A percentile compares a stretch with the other conserved stretches of the same genome.
Conservation (phyloP, 2,329 filamentous ascomycete genomes). For the Xylaria sp. region DNA sequence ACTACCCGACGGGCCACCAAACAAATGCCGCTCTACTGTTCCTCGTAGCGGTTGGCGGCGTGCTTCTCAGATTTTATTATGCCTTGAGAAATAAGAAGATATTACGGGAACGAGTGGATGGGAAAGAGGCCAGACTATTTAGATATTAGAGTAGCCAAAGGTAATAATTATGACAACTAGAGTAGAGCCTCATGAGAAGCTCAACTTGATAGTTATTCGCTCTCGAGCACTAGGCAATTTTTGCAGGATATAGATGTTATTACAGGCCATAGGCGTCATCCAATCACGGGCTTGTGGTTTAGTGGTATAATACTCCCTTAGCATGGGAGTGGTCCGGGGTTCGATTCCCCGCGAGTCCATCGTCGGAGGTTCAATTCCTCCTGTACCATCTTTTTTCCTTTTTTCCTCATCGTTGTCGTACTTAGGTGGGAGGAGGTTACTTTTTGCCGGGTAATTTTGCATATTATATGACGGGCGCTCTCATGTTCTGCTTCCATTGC, state of each 20-base stretch:
- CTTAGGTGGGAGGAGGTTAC: no score
- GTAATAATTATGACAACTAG: background rate
- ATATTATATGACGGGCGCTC: no score
- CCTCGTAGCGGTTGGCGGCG: slow-evolving; percentile 43
- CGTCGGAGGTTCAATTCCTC: slow-evolving; percentile 35
- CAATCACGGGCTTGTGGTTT: slow-evolving; percentile 41
- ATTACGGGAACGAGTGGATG: slow-evolving; percentile 47
- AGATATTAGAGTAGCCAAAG: slow-evolving; percentile 47
- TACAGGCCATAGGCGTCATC: background rate
- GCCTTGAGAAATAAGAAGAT: slow-evolving; percentile 58
- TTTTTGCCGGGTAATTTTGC: no score
- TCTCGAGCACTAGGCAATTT: background rate
- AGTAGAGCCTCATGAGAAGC: background rate
- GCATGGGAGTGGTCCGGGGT: slow-evolving; percentile 46
- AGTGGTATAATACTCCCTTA: slow-evolving; percentile 46
- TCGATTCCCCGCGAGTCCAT: slow-evolving; percentile 46
- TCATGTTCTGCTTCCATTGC: no score
- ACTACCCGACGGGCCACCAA: slow-evolving; percentile 75
- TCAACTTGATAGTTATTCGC: background rate
- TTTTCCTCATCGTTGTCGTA: background rate
- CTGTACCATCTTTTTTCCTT: slow-evolving; percentile 29
- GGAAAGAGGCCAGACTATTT: slow-evolving; percentile 53
- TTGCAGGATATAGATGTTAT: no score
- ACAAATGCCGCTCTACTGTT: slow-evolving; percentile 60
- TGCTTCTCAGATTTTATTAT: slow-evolving; percentile 65